Base-by-base conservation (phyloP, 768 basidiomycete species). In the Mycena latifolia region DNA sequence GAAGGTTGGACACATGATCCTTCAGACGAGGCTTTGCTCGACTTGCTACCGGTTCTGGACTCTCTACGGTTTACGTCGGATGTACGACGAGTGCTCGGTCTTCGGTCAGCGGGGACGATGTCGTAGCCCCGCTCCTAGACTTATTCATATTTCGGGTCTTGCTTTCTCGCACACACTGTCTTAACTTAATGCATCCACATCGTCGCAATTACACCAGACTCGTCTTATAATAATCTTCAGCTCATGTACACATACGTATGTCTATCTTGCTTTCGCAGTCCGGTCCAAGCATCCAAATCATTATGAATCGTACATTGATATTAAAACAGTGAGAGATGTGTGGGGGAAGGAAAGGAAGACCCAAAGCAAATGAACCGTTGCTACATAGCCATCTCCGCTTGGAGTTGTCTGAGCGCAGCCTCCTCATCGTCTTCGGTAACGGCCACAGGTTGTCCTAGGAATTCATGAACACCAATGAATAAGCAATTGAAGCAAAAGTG, bases 1-100 rank as follows among this genome's bases (percentile, higher is more conserved):
- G 97, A 99, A 84, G 98, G 98, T 53, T 99, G 98, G 98, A 98
- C 96, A 25, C 92, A 96, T 65, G 98, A 99, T 79, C 96, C 95
- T 33, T 89, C 91, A 65, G 98, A 99, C 80, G 95, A 99, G 79
- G 98, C 97, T 24, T 83, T 99, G 61, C 90, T 99, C 61, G 96
- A 99, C 81, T 86, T 98, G 55, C 82, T 99, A 27, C 98, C 98
- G 22, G 91, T 99, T 57, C 88, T 99, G 57, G 98, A 99, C 78
- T 97, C 95, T 51, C 81, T 99, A 67, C 88, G 98, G 39, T 99
- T 99, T 79, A 98, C 96, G 14, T 91, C 89, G 63, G 98, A 99
- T 77, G 98, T 99, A 45, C 88, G 98, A 70, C 88, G 92, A 69
- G 92, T 99, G 25, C 85, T 99, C 54, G 96, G 97, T 62, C 78